phyloP scores from a whole-genome alignment of 2,329 filamentous ascomycete genomes.

The Aspergillus persii region DNA sequence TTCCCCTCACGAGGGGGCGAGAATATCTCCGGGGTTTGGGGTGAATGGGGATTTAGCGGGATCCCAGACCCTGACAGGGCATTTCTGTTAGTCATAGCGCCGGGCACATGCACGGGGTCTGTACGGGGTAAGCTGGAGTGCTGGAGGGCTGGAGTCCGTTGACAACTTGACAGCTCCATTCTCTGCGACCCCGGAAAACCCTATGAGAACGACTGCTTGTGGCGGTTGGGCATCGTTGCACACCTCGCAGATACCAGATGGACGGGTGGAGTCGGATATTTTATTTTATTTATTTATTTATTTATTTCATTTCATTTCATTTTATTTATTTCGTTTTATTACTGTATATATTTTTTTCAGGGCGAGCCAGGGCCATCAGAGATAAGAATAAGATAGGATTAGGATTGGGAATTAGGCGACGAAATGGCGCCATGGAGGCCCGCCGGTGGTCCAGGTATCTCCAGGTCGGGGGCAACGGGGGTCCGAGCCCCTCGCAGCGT shows the following conservation, averaged over 20 bases:
- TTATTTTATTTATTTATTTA: neutral
- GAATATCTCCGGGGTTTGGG: neutral
- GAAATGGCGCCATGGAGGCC: neutral
- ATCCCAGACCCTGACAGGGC: neutral
- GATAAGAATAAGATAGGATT: too few species aligned
- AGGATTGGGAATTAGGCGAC: neutral
- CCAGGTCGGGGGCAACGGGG: neutral
- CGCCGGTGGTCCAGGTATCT: neutral
- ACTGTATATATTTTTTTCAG: neutral
- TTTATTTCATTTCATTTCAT: neutral
- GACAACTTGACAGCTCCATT: too few species aligned
- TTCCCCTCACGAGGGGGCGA: too few species aligned
- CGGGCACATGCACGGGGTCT: neutral
- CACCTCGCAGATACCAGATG: neutral
- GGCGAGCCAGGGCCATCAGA: too few species aligned
- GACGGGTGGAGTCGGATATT: neutral
- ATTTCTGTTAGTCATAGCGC: neutral
- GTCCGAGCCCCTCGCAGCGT: neutral
- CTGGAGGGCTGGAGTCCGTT: too few species aligned
- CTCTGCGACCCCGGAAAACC: neutral
- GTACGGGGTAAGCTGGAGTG: neutral
- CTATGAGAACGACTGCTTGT: neutral
- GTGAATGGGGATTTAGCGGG: too few species aligned
- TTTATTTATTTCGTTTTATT: neutral
- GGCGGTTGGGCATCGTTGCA: too few species aligned